Conservation (phyloP, 768 basidiomycete genomes). For the Rhodosporidiobolus sp. region DNA sequence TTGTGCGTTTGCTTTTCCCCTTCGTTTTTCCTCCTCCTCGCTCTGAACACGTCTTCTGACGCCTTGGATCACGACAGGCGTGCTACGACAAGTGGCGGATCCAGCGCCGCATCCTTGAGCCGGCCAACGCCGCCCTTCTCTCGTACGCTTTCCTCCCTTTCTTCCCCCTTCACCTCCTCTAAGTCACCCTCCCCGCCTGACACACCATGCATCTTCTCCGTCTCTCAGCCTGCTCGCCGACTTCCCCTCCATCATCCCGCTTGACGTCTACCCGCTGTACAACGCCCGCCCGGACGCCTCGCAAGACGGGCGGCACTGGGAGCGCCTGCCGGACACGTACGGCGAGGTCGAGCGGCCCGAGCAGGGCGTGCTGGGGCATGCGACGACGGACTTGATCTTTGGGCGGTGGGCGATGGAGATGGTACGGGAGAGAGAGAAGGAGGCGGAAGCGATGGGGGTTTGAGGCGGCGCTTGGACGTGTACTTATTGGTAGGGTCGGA, state of each 20-base stretch:
- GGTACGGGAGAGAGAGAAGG: too few relatives aligned
- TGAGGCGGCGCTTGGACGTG: too few relatives aligned
- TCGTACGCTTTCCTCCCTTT: neutral
- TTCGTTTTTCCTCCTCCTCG: neutral
- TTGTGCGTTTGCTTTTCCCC: neutral
- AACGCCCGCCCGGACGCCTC: conserved; percentile 15
- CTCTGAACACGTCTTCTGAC: neutral
- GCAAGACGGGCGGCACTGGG: conserved; percentile 16
- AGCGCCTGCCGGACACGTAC: neutral
- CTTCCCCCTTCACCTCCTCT: neutral
- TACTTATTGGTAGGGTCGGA: too few relatives aligned
- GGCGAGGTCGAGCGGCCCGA: conserved; percentile 2
- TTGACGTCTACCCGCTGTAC: conserved; percentile 22
- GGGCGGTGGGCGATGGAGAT: conserved; percentile 4
- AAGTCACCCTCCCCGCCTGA: neutral
- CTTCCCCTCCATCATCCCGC: conserved; percentile 8
- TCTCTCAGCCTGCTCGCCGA: neutral
- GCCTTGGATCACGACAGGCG: neutral
- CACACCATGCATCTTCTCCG: too few relatives aligned
- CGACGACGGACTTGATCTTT: conserved; percentile 12
- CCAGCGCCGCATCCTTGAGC: conserved; percentile 8
- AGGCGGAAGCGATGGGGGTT: neutral
- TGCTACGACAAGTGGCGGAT: conserved; percentile 13
- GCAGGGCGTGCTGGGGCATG: conserved; percentile 8
- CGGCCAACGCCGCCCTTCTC: conserved; percentile 4